Evolutionary conservation across 805 yeast species (phyloP).

Genomic region (Cephaloascus fragrans): DNA sequence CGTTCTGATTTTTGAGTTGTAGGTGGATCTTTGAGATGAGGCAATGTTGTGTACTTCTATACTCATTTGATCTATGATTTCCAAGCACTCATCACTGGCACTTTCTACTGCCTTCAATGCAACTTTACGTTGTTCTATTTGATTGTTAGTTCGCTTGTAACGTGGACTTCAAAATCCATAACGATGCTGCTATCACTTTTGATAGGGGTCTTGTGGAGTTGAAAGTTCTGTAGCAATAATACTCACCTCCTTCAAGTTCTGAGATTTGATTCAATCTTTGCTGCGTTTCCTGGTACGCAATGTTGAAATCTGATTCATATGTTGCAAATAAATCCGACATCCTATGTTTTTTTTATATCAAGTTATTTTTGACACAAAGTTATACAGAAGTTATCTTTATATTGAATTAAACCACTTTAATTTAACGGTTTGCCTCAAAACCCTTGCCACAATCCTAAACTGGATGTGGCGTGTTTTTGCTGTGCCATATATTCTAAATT

Average conservation of each 20-base stretch:
- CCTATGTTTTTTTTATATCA: too few relatives aligned
- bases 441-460: too few relatives aligned
- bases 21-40: constrained; percentile 58
- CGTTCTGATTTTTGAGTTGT: constrained; percentile 68
- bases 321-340: constrained; percentile 48
- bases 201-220: background rate
- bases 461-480: too few relatives aligned
- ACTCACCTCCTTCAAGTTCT: constrained; percentile 33
- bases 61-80: constrained; percentile 76
- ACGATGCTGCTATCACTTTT: background rate
- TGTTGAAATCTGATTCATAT: constrained; percentile 64
- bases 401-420: too few relatives aligned
- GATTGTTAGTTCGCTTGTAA: background rate
- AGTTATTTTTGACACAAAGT: too few relatives aligned
- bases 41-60: constrained; percentile 81
- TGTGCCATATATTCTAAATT: too few relatives aligned
- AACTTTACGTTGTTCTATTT: constrained; percentile 37
- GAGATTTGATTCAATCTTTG: constrained; percentile 51
- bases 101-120: constrained; percentile 53
- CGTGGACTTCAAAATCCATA: too few relatives aligned
- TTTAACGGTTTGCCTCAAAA: too few relatives aligned
- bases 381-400: too few relatives aligned
- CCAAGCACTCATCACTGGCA: constrained; percentile 72
- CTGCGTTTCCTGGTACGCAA: constrained; percentile 60
- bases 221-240: constrained; percentile 7